Conservation (phyloP, 805 yeast genomes). For the Diddensiella transvaalensis region DNA sequence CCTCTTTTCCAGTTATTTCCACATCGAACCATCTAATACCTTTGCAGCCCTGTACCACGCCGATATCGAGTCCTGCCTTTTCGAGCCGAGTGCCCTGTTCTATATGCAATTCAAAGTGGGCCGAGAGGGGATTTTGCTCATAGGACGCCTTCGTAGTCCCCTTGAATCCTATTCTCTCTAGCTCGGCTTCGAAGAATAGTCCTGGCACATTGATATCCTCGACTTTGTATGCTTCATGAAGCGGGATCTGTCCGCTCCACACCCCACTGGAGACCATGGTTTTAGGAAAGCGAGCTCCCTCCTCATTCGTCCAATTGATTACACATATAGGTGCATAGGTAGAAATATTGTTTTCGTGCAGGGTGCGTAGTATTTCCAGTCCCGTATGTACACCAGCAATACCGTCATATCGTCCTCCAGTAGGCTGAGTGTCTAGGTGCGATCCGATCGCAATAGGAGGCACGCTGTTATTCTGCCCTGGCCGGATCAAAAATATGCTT, state of each 20-base stretch:
- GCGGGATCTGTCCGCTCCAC: conserved; percentile 52
- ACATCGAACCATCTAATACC: conserved; percentile 61
- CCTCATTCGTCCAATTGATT: conserved; percentile 73
- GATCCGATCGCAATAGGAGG: conserved; percentile 68
- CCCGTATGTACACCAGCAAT: conserved; percentile 66
- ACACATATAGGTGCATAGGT: conserved; percentile 68
- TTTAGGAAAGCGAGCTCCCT: conserved; percentile 74
- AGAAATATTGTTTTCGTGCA: conserved; percentile 52
- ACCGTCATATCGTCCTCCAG: conserved; percentile 76
- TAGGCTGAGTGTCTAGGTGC: conserved; percentile 74
- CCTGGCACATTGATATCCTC: conserved; percentile 50
- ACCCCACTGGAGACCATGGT: conserved; percentile 64
- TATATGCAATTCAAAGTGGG: conserved; percentile 72
- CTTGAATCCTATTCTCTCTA: conserved; percentile 58
- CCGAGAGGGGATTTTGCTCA: conserved; percentile 52
- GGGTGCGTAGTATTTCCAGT: conserved; percentile 60
- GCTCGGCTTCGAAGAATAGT: conserved; percentile 50
- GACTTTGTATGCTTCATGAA: conserved; percentile 49
- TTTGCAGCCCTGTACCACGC: conserved; percentile 65
- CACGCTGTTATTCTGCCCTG: conserved; percentile 47
- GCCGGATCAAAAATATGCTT: conserved; percentile 61
- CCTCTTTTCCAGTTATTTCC: conserved; percentile 58
- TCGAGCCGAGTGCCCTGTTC: conserved; percentile 76
- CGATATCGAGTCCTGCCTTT: conserved; percentile 51
- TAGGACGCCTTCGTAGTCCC: conserved; percentile 51